These are phyloP conservation scores for Penicillium vulpinum DNA, from an alignment of 2,329 filamentous ascomycete genomes.

Conservation along the genomic window DNA sequence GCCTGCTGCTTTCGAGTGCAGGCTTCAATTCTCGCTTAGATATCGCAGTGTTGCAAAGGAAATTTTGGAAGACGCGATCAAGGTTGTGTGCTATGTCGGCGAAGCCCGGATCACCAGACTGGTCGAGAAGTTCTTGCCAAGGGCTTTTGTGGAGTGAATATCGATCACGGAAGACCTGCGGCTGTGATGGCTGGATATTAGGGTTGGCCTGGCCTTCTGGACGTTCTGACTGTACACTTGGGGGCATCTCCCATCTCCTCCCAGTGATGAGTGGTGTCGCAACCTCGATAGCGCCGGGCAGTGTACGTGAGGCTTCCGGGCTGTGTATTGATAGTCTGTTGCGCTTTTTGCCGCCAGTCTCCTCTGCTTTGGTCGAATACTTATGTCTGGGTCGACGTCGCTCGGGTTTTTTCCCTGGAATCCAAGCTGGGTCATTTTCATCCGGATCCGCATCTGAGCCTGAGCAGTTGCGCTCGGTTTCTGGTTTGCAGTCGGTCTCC, in stretches of 20 bases:
- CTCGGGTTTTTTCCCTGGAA: slow-evolving; percentile 35
- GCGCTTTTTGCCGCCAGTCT: slow-evolving; percentile 23
- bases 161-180: slow-evolving; percentile 28
- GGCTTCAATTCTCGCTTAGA: slow-evolving; percentile 2
- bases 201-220: slow-evolving; percentile 9
- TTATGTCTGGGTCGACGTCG: slow-evolving; percentile 39
- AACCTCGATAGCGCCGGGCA: slow-evolving; percentile 45
- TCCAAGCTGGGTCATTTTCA: slow-evolving; percentile 42
- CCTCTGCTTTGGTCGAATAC: slow-evolving; percentile 37
- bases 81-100: slow-evolving; percentile 38
- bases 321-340: slow-evolving; percentile 36
- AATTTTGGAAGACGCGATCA: slow-evolving; percentile 38
- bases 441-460: slow-evolving; percentile 40
- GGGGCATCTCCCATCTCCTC: slow-evolving; percentile 25
- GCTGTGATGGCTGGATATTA: slow-evolving; percentile 13
- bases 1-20: slow-evolving; percentile 1
- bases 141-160: slow-evolving; percentile 32
- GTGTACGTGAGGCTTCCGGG: slow-evolving; percentile 35
- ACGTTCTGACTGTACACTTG: slow-evolving; percentile 24
- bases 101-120: slow-evolving; percentile 35
- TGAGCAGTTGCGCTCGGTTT: slow-evolving; percentile 12
- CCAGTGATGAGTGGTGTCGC: slow-evolving; percentile 45
- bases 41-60: slow-evolving; percentile 37
- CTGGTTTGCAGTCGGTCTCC: background rate
- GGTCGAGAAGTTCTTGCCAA: slow-evolving; percentile 38